Percentiles rank a stretch among this genome's conserved stretches.
Evolutionary conservation across 169 alveolate species (phyloP).

Genomic region (Cryptosporidium xiaoi): DNA sequence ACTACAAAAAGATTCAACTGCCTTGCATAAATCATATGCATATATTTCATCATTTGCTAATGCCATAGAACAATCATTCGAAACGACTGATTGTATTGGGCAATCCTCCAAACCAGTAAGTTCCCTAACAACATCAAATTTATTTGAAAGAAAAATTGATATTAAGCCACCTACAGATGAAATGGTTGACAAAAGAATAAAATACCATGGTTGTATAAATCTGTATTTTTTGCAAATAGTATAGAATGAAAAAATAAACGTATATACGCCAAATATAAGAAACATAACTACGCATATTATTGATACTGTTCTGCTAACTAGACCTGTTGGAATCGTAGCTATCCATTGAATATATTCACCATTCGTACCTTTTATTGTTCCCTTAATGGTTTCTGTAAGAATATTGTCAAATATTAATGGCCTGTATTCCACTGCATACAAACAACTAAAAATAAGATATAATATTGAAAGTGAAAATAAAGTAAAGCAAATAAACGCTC

Average conservation of each 20-base stretch:
- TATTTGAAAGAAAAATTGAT: constrained; percentile 56
- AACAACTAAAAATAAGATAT: constrained; percentile 57
- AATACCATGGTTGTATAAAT: constrained; percentile 70
- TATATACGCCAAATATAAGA: constrained; percentile 43
- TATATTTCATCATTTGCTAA: constrained; percentile 39
- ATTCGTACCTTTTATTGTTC: constrained; percentile 58
- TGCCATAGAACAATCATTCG: constrained; percentile 68
- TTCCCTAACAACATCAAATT: constrained; percentile 16
- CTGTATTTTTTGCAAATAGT: constrained; percentile 68
- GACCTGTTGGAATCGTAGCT: constrained; percentile 63
- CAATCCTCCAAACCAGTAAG: constrained; percentile 46
- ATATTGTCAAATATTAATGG: constrained; percentile 62
- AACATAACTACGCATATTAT: constrained; percentile 59
- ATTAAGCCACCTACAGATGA: constrained; percentile 65
- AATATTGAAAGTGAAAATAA: constrained; percentile 27
- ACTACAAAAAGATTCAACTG: constrained; percentile 59
- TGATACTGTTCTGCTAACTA: constrained; percentile 62
- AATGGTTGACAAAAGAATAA: constrained; percentile 27
- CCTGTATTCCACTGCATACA: constrained; percentile 53
- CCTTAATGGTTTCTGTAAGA: constrained; percentile 47
- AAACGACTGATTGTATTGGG: constrained; percentile 58
- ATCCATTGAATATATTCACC: constrained; percentile 66
- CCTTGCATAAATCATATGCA: constrained; percentile 67
- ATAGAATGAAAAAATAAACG: constrained; percentile 39
- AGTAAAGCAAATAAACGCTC: constrained; percentile 53